These are phyloP conservation scores for Strobilomyces dryophilus DNA, from an alignment of 768 basidiomycete species.

Conservation along the genomic window DNA sequence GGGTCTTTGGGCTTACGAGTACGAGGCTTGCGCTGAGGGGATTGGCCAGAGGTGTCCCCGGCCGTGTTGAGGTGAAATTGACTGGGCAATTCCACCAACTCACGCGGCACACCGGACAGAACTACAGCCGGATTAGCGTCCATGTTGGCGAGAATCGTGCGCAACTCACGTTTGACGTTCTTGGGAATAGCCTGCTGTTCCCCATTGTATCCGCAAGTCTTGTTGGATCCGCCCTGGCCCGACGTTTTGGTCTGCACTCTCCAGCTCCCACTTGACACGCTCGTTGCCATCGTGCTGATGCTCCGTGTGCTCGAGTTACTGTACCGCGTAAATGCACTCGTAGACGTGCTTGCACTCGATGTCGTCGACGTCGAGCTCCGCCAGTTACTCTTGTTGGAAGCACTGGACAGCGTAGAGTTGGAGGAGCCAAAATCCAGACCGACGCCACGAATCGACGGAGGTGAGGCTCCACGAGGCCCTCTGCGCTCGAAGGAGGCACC, in stretches of 20 bases:
- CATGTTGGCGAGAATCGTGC: not conserved
- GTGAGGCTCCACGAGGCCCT: constrained; percentile 49
- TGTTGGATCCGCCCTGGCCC: constrained; percentile 13
- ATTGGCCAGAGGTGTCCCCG: constrained; percentile 56
- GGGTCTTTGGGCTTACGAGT: constrained; percentile 64
- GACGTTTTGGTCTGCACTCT: constrained; percentile 40
- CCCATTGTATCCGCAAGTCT: constrained; percentile 13
- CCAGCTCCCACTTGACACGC: constrained; percentile 73
- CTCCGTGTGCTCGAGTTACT: constrained; percentile 67
- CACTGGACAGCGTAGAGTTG: constrained; percentile 54
- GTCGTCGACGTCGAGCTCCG: constrained; percentile 71
- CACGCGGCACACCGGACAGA: constrained; percentile 76
- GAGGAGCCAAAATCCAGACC: constrained; percentile 48
- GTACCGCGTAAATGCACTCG: constrained; percentile 73
- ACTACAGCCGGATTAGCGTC: constrained; percentile 38
- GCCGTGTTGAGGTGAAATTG: constrained; percentile 57
- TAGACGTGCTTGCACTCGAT: constrained; percentile 63
- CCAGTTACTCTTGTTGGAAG: constrained; percentile 51
- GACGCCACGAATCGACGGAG: constrained; percentile 54
- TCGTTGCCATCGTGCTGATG: constrained; percentile 77
- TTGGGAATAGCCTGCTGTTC: constrained; percentile 41
- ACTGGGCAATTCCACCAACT: constrained; percentile 64
- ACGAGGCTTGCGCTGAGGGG: constrained; percentile 59
- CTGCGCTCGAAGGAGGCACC: constrained; percentile 30
- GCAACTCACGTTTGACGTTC: constrained; percentile 78